Base-by-base conservation (phyloP, 1,284 basidiomycete genomes). In the Puccinia hordei region DNA sequence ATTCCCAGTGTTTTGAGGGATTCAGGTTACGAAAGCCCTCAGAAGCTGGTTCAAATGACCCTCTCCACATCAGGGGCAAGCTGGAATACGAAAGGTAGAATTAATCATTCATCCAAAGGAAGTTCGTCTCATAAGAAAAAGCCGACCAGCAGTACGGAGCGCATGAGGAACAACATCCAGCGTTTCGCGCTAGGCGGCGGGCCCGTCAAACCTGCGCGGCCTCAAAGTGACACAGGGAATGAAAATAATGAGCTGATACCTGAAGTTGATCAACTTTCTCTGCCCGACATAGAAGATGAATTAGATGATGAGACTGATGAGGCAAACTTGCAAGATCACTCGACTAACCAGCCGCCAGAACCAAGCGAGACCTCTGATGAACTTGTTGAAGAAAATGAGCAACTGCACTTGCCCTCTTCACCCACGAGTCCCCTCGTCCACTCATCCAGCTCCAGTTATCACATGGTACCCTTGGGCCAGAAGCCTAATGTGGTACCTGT, bases 11-110 rank as follows among this genome's bases (percentile, higher is more conserved):
- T 41, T 33, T 33, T 80, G 44, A 51, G 79, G 35, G 44, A 63
- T 38, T 8, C 35, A 15, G 24, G 12, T 35, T 24, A 24, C 22
- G 44, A 53, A 19, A 44, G 24, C 15, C 33, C 69, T 30, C 57
- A n/a, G 3, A 80, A 49, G 15, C 19, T 55, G 12, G 63, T 80
- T 30, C 79, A 80, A 49, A 73, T 73, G 72, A 80, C 72, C 22
- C 33, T 80, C n/a, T 72, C 73, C 33, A 80, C 79, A 41, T 80
- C 71, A 12, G 35, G 79, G 44, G 71, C 79, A 2, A 80, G 79
- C 65, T 80, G 79, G 79, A 80, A 66, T 61, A 73, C 24, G 2
- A 72, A 73, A 73, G 33, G 22, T 6, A n/a, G 38, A 35, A 41
- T 24, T 38, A 33, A 10, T 44, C 38, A 49, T 24, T 49, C 61